These are phyloP conservation scores for Elaeis oleifera DNA, from an alignment of 202 grass and related monocot genomes.

Conservation along the genomic window DNA sequence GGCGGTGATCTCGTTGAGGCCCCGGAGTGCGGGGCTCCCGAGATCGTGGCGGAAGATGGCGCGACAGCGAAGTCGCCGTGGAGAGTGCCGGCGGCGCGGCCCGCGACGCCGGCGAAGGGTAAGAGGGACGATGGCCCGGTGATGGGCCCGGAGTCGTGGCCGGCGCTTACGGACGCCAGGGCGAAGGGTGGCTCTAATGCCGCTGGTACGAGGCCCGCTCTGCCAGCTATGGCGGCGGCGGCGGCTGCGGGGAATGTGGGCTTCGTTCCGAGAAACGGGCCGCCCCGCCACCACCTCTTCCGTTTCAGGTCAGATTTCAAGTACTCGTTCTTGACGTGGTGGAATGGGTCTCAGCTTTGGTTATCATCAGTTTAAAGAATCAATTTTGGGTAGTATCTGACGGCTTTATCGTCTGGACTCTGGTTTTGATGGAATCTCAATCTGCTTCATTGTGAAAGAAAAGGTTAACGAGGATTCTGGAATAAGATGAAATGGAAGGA, in stretches of 20 bases:
- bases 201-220: constrained; percentile 16
- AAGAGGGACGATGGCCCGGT: constrained; percentile 26
- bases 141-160: constrained; percentile 65
- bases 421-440: no score
- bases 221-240: constrained; percentile 21
- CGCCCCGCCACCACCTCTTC: constrained; percentile 12
- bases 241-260: constrained; percentile 12
- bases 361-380: background rate
- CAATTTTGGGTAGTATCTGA: background rate
- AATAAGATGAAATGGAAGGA: no score
- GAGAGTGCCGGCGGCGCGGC: constrained; percentile 22
- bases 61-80: constrained; percentile 24
- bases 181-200: constrained; percentile 27
- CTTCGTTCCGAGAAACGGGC: constrained; percentile 12
- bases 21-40: background rate
- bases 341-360: background rate
- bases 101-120: constrained; percentile 13
- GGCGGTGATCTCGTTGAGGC: background rate
- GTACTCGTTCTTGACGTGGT: background rate
- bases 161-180: constrained; percentile 49
- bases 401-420: no score
- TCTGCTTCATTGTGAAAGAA: no score
- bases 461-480: no score
- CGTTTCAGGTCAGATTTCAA: constrained; percentile 32
- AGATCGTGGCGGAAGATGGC: background rate